phyloP scores from a whole-genome alignment of 345 rosid genomes.

The Euphorbia tirucalli region DNA sequence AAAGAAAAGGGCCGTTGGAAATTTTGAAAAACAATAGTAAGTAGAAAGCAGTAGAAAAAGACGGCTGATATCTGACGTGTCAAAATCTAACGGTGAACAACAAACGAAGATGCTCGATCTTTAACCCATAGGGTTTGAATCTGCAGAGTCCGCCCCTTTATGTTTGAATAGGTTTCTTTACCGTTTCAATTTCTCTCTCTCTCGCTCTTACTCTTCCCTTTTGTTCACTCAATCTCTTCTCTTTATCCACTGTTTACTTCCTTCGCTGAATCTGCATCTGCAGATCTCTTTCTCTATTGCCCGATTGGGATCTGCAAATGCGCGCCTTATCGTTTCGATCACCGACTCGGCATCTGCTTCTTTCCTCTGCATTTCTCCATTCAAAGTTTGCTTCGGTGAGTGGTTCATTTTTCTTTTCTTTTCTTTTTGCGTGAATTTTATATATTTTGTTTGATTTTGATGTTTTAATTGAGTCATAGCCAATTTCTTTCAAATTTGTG shows the following conservation, averaged over 20 bases:
- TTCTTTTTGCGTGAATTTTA: slow-evolving; percentile 11
- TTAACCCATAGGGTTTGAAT: slow-evolving; percentile 51
- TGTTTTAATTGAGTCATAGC: neutral
- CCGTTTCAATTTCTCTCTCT: slow-evolving; percentile 44
- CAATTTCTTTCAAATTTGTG: neutral
- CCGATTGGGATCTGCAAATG: slow-evolving; percentile 42
- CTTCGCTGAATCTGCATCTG: slow-evolving; percentile 20
- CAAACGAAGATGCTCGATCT: slow-evolving; percentile 26
- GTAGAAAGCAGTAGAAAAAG: slow-evolving; percentile 19
- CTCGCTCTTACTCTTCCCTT: neutral
- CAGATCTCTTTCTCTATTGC: slow-evolving; percentile 24
- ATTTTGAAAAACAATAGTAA: slow-evolving; percentile 25
- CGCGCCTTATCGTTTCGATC: slow-evolving; percentile 16
- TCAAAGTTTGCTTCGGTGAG: slow-evolving; percentile 43
- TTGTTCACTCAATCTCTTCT: neutral
- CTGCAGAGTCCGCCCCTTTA: slow-evolving; percentile 53
- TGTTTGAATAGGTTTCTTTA: slow-evolving; percentile 48
- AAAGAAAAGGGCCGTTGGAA: slow-evolving; percentile 35
- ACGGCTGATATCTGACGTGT: slow-evolving; percentile 35
- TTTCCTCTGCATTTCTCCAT: slow-evolving; percentile 17
- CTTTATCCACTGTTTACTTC: neutral
- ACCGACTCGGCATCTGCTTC: slow-evolving; percentile 11
- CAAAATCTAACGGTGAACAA: slow-evolving; percentile 31
- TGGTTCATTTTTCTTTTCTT: neutral
- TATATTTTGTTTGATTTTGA: slow-evolving; percentile 18